A percentile compares a stretch with the other conserved stretches of the same genome.
These are phyloP conservation scores for Tolypocladium sp. DNA, from an alignment of 2,329 filamentous ascomycete species.

Conservation along the genomic window DNA sequence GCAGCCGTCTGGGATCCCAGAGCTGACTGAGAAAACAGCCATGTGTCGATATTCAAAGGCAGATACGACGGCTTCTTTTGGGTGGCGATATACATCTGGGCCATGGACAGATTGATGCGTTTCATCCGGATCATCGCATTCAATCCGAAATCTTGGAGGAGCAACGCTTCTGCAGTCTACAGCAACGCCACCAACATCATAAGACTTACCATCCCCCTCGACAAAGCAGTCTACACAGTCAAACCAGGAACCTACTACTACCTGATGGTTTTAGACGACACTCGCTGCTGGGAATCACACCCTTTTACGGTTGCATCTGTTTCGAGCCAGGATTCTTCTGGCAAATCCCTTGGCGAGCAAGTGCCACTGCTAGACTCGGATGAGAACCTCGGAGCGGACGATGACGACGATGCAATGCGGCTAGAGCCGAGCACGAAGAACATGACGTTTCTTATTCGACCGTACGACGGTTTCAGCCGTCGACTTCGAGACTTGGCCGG, in stretches of 20 bases:
- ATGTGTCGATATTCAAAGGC: constrained; percentile 43
- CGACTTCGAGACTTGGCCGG: constrained; percentile 23
- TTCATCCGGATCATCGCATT: constrained; percentile 30
- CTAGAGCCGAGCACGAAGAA: neutral
- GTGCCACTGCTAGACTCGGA: constrained; percentile 5
- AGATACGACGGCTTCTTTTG: constrained; percentile 41
- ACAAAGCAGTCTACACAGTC: constrained; percentile 21
- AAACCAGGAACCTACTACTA: constrained; percentile 36
- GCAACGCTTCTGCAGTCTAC: constrained; percentile 23
- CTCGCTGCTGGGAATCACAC: constrained; percentile 38
- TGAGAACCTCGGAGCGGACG: neutral
- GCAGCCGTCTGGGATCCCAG: neutral
- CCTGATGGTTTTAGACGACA: constrained; percentile 29
- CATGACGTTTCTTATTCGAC: constrained; percentile 30
- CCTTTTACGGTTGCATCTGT: constrained; percentile 36
- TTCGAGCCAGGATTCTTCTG: constrained; percentile 1
- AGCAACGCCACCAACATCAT: constrained; percentile 30
- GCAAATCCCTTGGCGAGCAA: constrained; percentile 15
- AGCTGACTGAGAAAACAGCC: constrained; percentile 14
- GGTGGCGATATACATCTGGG: constrained; percentile 39
- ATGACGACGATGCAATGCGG: constrained; percentile 12
- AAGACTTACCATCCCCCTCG: constrained; percentile 27
- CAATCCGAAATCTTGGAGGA: constrained; percentile 28
- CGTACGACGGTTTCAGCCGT: constrained; percentile 34
- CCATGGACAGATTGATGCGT: constrained; percentile 37